These are phyloP conservation scores for Ilyonectria sp. DNA, from an alignment of 2,329 filamentous ascomycete genomes.

Conservation along the genomic window DNA sequence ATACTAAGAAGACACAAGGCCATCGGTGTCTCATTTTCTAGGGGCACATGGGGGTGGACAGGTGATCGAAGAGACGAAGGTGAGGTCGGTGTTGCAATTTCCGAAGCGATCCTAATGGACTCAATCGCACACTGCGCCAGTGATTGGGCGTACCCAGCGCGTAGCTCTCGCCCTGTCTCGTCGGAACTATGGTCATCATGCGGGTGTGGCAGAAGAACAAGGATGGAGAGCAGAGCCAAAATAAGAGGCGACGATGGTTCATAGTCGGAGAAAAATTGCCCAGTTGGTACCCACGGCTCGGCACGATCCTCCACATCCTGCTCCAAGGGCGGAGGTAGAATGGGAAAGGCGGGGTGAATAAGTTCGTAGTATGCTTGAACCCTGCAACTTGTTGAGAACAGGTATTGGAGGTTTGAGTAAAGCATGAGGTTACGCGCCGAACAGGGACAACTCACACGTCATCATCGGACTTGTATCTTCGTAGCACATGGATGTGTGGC, in stretches of 20 bases:
- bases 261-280: not conserved
- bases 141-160: not conserved
- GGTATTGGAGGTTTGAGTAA: not conserved
- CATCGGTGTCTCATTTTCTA: not conserved
- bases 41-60: not conserved
- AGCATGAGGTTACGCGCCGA: not conserved
- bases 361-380: not conserved
- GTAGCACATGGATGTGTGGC: not conserved
- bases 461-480: not conserved
- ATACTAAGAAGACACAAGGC: not conserved
- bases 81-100: not conserved
- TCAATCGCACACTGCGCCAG: not conserved
- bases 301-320: not conserved
- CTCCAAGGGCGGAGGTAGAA: not conserved
- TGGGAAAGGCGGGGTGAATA: not conserved
- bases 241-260: not conserved
- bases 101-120: not conserved
- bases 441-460: not conserved
- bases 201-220: not conserved
- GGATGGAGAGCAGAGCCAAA: not conserved
- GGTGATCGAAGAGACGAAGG: not conserved
- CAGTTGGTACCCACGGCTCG: not conserved
- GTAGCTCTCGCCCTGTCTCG: not conserved
- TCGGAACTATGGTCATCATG: not conserved
- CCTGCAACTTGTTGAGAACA: not conserved